These are phyloP conservation scores for Mycena galopus DNA, from an alignment of 768 basidiomycete species.

Conservation along the genomic window DNA sequence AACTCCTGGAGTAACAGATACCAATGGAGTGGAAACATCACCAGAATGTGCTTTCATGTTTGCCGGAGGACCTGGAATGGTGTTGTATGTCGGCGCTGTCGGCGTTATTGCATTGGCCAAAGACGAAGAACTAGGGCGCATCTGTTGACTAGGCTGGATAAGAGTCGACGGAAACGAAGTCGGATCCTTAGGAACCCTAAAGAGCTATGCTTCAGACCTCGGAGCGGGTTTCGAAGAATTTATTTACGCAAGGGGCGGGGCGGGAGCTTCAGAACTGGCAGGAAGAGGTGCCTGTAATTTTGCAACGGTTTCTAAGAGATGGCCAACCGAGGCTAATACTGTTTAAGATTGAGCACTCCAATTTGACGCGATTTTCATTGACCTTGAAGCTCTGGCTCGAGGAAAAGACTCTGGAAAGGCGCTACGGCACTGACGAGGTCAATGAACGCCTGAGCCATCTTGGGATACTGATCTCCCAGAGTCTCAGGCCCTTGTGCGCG, in stretches of 20 bases:
- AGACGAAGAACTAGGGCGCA: slow-evolving; percentile 36
- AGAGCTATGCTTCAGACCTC: neutral
- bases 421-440: slow-evolving; percentile 49
- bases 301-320: slow-evolving; percentile 14
- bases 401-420: slow-evolving; percentile 47
- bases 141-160: slow-evolving; percentile 18
- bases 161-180: neutral
- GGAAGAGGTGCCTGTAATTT: neutral
- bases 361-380: neutral
- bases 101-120: slow-evolving; percentile 31
- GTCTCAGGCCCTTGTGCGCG: slow-evolving; percentile 38
- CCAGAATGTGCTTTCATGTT: too few relatives aligned
- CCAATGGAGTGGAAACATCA: neutral
- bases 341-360: neutral
- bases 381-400: slow-evolving; percentile 52
- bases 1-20: neutral
- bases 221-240: neutral
- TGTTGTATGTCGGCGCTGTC: neutral
- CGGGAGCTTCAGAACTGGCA: neutral
- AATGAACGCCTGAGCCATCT: slow-evolving; percentile 52
- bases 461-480: slow-evolving; percentile 43
- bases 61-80: neutral
- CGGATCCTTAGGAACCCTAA: neutral
- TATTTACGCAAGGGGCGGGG: slow-evolving; percentile 16
- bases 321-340: neutral